These are phyloP conservation scores for Lathyrus oleraceus DNA, from an alignment of 306 rosid genomes.

Conservation along the genomic window DNA sequence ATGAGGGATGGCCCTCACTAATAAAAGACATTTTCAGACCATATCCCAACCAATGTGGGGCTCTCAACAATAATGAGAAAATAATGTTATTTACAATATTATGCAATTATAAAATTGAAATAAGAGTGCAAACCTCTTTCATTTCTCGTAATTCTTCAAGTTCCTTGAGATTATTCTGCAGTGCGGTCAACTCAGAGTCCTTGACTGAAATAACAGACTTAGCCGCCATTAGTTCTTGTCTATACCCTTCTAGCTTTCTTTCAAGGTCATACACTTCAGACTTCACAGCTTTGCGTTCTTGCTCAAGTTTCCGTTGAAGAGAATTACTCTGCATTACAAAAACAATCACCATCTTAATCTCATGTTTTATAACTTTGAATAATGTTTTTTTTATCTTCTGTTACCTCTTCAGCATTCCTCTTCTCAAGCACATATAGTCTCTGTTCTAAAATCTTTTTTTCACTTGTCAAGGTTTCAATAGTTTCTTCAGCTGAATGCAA, in stretches of 20 bases:
- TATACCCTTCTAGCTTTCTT: slow-evolving; percentile 60
- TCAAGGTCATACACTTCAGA: slow-evolving; percentile 61
- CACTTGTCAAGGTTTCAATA: slow-evolving; percentile 55
- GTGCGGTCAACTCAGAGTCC: slow-evolving; percentile 63
- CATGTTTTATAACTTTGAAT: slow-evolving; percentile 15
- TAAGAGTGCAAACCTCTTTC: slow-evolving; percentile 68
- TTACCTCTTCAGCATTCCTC: slow-evolving; percentile 70
- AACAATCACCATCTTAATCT: slow-evolving; percentile 20
- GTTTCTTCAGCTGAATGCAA: slow-evolving; percentile 63
- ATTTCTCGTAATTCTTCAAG: slow-evolving; percentile 92
- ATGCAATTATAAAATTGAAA: slow-evolving; percentile 25
- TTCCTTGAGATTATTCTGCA: slow-evolving; percentile 75
- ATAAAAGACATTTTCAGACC: no score
- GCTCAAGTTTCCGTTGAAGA: slow-evolving; percentile 59
- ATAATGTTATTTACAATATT: neutral
- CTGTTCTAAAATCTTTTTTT: slow-evolving; percentile 62
- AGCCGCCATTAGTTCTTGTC: slow-evolving; percentile 56
- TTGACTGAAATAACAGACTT: slow-evolving; percentile 59
- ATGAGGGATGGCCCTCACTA: no score
- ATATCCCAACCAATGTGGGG: no score
- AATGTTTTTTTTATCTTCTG: slow-evolving; percentile 8
- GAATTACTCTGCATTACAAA: slow-evolving; percentile 57
- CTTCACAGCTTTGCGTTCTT: slow-evolving; percentile 60
- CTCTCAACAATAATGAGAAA: neutral
- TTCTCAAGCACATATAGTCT: slow-evolving; percentile 60